Percentiles rank a stretch among this genome's conserved stretches.
These are phyloP conservation scores for Debaryomyces tyrocola DNA, from an alignment of 805 yeast genomes.

Conservation along the genomic window DNA sequence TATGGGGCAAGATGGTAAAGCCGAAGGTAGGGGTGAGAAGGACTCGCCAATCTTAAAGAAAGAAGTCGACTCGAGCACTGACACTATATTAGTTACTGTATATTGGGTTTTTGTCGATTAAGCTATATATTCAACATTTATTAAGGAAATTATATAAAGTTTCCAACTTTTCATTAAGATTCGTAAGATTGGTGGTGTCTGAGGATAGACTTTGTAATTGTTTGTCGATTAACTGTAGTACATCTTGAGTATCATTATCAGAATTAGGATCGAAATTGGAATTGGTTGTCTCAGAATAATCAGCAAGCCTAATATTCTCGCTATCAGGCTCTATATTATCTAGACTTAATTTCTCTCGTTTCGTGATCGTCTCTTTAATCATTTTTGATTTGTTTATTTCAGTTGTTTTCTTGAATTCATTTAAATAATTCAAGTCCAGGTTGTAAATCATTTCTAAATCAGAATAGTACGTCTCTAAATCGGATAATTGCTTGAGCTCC, in stretches of 20 bases:
- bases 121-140: constrained; percentile 1
- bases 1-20: constrained; percentile 1
- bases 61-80: neutral
- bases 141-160: constrained; percentile 14
- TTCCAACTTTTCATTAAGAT: constrained; percentile 20
- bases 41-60: neutral
- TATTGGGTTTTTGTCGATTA: constrained; percentile 18
- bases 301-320: neutral
- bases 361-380: constrained; percentile 10
- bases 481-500: constrained; percentile 36
- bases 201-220: constrained; percentile 14
- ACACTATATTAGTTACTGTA: constrained; percentile 10
- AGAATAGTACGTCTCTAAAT: constrained; percentile 25
- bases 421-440: constrained; percentile 33
- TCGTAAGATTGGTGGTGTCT: constrained; percentile 12
- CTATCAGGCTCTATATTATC: constrained; percentile 1
- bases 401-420: constrained; percentile 27
- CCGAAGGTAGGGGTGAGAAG: neutral
- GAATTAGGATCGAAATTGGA: constrained; percentile 14
- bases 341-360: constrained; percentile 3
- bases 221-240: constrained; percentile 13
- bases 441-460: constrained; percentile 22
- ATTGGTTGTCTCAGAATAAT: neutral
- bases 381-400: constrained; percentile 12
- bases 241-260: constrained; percentile 16